phyloP scores from a whole-genome alignment of 2,329 filamentous ascomycete species.

The Colletotrichum melonis region DNA sequence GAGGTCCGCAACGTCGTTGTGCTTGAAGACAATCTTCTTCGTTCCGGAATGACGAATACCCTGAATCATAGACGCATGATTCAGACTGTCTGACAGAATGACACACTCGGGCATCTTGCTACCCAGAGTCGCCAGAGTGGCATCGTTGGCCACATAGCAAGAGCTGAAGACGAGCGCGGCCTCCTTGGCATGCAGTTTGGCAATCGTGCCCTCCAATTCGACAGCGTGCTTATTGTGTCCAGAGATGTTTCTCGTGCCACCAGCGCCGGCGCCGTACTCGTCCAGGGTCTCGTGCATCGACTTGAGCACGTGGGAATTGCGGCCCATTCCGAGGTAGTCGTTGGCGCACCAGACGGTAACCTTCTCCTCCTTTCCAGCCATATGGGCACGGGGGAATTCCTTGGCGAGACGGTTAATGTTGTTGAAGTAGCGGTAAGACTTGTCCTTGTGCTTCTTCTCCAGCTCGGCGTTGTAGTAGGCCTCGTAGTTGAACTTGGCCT shows the following conservation, averaged over 20 bases:
- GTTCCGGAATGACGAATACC: slow-evolving; percentile 97
- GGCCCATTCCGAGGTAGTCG: slow-evolving; percentile 98
- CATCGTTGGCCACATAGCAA: slow-evolving; percentile 98
- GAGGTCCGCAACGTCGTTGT: slow-evolving; percentile 94
- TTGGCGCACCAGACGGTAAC: slow-evolving; percentile 99
- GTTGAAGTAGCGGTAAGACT: slow-evolving; percentile 99
- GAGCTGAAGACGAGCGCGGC: slow-evolving; percentile 94
- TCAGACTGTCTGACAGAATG: slow-evolving; percentile 96
- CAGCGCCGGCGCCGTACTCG: slow-evolving; percentile 93
- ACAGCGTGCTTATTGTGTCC: slow-evolving; percentile 97
- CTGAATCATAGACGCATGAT: slow-evolving; percentile 99
- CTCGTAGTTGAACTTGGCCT: slow-evolving; percentile 87
- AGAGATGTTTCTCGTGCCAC: slow-evolving; percentile 96
- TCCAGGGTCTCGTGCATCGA: slow-evolving; percentile 96
- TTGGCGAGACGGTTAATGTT: slow-evolving; percentile 99
- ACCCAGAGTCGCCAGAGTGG: slow-evolving; percentile 94
- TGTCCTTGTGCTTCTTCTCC: slow-evolving; percentile 99
- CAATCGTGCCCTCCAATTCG: slow-evolving; percentile 82
- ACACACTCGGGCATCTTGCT: slow-evolving; percentile 97
- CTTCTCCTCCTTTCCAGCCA: slow-evolving; percentile 81
- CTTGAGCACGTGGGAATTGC: slow-evolving; percentile 86
- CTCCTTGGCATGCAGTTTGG: slow-evolving; percentile 92
- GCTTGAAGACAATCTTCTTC: slow-evolving; percentile 98
- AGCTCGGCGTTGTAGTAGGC: slow-evolving; percentile 88
- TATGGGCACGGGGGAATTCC: slow-evolving; percentile 95